Conservation (phyloP, 2,329 filamentous ascomycete genomes). For the Hypomyces perniciosus region DNA sequence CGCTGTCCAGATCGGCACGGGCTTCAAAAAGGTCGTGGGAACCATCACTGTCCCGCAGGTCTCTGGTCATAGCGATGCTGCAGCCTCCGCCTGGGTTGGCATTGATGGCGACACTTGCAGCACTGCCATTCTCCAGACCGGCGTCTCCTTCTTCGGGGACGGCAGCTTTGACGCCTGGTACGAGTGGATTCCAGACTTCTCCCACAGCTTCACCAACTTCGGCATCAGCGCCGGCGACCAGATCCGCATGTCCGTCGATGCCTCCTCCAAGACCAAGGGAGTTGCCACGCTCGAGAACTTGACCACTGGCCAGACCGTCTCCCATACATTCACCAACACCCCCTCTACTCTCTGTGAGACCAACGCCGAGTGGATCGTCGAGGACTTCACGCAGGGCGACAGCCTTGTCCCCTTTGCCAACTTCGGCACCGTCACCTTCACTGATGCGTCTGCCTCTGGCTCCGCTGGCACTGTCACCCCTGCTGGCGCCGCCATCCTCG, state of each 20-base stretch:
- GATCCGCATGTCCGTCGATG: conserved; percentile 26
- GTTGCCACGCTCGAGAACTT: conserved; percentile 38
- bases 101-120: conserved; percentile 41
- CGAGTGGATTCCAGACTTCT: conserved; percentile 40
- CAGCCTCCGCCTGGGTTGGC: conserved; percentile 38
- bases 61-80: conserved; percentile 13
- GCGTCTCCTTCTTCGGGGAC: conserved; percentile 32
- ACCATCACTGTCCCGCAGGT: conserved; percentile 25
- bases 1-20: conserved; percentile 21
- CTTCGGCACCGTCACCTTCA: conserved; percentile 6
- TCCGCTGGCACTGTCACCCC: neutral
- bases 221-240: conserved; percentile 25
- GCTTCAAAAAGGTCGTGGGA: conserved; percentile 23
- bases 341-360: conserved; percentile 42
- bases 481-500: neutral
- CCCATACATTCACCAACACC: conserved; percentile 43
- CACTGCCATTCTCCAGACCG: conserved; percentile 36
- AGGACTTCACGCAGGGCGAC: neutral
- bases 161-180: conserved; percentile 40
- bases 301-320: conserved; percentile 44
- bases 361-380: conserved; percentile 50
- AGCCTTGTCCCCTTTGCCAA: conserved; percentile 1
- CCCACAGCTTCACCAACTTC: conserved; percentile 33
- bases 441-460: neutral
- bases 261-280: conserved; percentile 19